Percentiles rank a stretch among this genome's conserved stretches.
Conservation (phyloP, 1,284 basidiomycete species). For the Meira nashicola region DNA sequence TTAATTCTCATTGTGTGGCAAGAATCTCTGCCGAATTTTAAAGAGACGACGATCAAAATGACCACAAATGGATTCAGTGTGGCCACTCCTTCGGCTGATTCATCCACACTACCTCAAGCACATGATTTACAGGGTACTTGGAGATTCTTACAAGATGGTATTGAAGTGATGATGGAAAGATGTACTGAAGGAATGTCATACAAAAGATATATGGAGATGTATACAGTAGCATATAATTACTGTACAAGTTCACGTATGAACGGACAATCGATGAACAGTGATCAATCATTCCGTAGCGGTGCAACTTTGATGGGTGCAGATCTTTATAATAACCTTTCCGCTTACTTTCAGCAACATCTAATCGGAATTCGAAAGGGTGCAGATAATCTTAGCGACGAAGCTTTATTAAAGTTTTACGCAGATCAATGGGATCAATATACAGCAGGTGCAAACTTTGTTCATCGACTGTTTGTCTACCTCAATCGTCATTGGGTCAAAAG, state of each 20-base stretch:
- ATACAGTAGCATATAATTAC: constrained; percentile 87
- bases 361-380: constrained; percentile 59
- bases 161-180: constrained; percentile 55
- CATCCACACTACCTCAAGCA: no score
- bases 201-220: constrained; percentile 84
- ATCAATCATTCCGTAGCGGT: constrained; percentile 55
- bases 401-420: constrained; percentile 84
- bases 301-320: constrained; percentile 93
- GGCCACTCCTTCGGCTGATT: no score
- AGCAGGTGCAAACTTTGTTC: constrained; percentile 86
- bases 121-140: constrained; percentile 63
- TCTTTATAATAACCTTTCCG: constrained; percentile 80
- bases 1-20: no score
- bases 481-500: constrained; percentile 99
- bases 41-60: no score
- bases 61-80: no score
- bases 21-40: no score
- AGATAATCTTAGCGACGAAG: constrained; percentile 75
- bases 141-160: constrained; percentile 79
- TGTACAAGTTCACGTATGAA: constrained; percentile 61
- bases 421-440: constrained; percentile 94
- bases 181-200: constrained; percentile 83
- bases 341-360: constrained; percentile 71
- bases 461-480: constrained; percentile 79
- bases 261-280: not conserved